Percentiles rank a stretch among this genome's conserved stretches.
phyloP scores from a whole-genome alignment of 2,329 filamentous ascomycete species.

The Ophiostoma fasciatum region DNA sequence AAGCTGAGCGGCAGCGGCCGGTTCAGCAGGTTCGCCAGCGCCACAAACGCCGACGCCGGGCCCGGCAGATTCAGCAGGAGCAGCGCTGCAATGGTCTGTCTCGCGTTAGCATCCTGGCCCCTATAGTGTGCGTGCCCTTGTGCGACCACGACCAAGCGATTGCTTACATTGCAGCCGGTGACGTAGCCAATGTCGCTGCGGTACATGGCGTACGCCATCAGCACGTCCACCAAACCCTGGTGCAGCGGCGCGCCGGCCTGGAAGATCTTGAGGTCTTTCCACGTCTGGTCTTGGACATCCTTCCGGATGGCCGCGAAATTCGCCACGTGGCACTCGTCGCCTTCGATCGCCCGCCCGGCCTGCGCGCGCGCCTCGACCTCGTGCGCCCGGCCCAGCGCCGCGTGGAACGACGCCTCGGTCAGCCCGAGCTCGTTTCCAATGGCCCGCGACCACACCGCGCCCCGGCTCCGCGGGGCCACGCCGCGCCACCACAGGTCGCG shows the following conservation, averaged over 20 bases:
- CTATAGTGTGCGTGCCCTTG: no score
- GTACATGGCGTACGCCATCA: constrained; percentile 71
- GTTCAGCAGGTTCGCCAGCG: constrained; percentile 64
- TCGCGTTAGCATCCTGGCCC: no score
- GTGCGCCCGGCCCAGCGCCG: constrained; percentile 53
- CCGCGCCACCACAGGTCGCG: constrained; percentile 75
- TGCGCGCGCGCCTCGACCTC: constrained; percentile 44
- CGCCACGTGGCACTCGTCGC: constrained; percentile 39
- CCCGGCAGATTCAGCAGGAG: constrained; percentile 56
- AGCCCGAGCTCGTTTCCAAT: constrained; percentile 61
- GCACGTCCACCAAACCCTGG: constrained; percentile 51
- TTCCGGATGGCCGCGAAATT: constrained; percentile 50
- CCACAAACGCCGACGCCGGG: constrained; percentile 50
- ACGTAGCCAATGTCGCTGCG: constrained; percentile 69
- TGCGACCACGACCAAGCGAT: no score
- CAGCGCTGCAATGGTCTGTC: constrained; percentile 50
- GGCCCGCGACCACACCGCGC: constrained; percentile 53
- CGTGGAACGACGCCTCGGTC: constrained; percentile 50
- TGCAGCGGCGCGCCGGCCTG: constrained; percentile 51
- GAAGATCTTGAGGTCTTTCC: constrained; percentile 60
- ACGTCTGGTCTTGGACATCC: constrained; percentile 50
- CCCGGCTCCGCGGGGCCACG: constrained; percentile 54
- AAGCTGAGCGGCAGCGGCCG: constrained; percentile 61
- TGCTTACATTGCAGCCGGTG: constrained; percentile 56
- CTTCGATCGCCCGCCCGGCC: constrained; percentile 32